Conservation (phyloP, 805 yeast genomes). For the Teunomyces aglyptinius region DNA sequence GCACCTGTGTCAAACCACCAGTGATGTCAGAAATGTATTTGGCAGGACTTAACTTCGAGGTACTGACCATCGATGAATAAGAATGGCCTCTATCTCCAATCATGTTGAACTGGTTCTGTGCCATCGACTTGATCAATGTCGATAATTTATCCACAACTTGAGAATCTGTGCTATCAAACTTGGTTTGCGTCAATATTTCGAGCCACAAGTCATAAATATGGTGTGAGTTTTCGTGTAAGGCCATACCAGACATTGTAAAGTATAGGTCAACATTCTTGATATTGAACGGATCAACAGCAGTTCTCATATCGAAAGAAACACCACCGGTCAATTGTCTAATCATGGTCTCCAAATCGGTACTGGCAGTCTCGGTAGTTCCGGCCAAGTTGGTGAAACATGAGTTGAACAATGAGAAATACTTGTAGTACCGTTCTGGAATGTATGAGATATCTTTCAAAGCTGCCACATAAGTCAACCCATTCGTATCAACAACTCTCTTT, state of each 20-base stretch:
- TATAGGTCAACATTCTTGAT: conserved; percentile 49
- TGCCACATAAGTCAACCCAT: conserved; percentile 76
- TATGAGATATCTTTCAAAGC: conserved; percentile 60
- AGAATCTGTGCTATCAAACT: conserved; percentile 49
- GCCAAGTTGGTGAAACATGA: conserved; percentile 75
- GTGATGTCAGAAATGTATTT: conserved; percentile 62
- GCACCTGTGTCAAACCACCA: conserved; percentile 75
- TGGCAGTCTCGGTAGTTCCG: conserved; percentile 71
- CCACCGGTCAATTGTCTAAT: conserved; percentile 88
- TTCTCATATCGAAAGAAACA: conserved; percentile 57
- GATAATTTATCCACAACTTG: conserved; percentile 60
- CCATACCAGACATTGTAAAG: conserved; percentile 63
- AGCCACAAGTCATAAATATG: conserved; percentile 64
- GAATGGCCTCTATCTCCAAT: conserved; percentile 88
- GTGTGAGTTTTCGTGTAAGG: conserved; percentile 61
- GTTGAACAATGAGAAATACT: conserved; percentile 73
- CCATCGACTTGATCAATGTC: conserved; percentile 68
- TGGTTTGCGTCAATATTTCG: conserved; percentile 67
- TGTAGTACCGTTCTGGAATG: conserved; percentile 61
- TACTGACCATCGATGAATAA: conserved; percentile 69
- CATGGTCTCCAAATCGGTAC: conserved; percentile 81
- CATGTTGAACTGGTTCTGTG: conserved; percentile 72
- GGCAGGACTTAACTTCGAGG: conserved; percentile 59
- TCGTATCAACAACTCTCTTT: conserved; percentile 63
- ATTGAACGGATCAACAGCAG: conserved; percentile 53